These are phyloP conservation scores for Elsinoe perseae DNA, from an alignment of 2,329 filamentous ascomycete genomes.

Conservation along the genomic window DNA sequence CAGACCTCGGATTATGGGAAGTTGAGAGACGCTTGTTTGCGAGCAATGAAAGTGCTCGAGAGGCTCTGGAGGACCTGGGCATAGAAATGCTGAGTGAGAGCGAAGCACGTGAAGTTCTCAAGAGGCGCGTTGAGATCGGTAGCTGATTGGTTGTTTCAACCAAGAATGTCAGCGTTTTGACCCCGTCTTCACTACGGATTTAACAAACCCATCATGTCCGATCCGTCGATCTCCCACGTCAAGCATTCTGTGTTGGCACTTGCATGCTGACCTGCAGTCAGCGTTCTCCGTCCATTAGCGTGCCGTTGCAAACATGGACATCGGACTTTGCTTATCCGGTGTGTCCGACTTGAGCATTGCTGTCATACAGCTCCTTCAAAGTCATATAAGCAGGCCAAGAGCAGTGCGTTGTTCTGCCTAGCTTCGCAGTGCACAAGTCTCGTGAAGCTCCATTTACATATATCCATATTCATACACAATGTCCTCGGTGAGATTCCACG, in stretches of 20 bases:
- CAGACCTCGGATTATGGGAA: slow-evolving; percentile 36
- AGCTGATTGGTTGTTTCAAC: slow-evolving; percentile 1
- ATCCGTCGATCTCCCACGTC: not conserved
- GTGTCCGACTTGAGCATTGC: not conserved
- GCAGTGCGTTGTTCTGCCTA: too few species aligned
- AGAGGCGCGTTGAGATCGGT: slow-evolving; percentile 55
- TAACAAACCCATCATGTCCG: not conserved
- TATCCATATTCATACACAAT: not conserved
- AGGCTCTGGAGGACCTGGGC: slow-evolving; percentile 54
- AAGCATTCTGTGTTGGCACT: not conserved
- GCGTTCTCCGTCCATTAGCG: not conserved
- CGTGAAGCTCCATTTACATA: too few species aligned
- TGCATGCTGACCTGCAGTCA: not conserved
- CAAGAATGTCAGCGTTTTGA: not conserved
- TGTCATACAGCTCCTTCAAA: too few species aligned
- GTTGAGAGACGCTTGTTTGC: slow-evolving; percentile 41
- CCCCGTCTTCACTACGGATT: not conserved
- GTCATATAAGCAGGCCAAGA: too few species aligned
- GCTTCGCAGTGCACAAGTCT: not conserved
- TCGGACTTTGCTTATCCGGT: not conserved
- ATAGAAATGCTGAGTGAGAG: slow-evolving; percentile 54
- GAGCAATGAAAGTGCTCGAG: slow-evolving; percentile 40
- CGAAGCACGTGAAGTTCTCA: slow-evolving; percentile 59
- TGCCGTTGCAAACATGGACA: not conserved
- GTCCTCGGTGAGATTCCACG: not conserved